Conservation (phyloP, 495 filamentous ascomycete genomes). For the Niebla homalea region DNA sequence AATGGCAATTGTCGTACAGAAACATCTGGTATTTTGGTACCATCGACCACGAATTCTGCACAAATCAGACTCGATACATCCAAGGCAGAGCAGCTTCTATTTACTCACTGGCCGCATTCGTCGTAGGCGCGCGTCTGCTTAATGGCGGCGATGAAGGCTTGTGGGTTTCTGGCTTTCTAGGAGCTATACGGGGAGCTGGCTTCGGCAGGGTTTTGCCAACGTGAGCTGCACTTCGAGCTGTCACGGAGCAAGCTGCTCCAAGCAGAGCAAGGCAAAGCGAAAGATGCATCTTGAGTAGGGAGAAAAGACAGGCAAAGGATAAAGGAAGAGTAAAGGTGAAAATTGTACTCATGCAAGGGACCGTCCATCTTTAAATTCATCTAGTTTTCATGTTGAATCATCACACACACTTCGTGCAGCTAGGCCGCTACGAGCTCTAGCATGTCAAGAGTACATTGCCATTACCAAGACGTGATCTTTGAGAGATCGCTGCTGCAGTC, state of each 20-base stretch:
- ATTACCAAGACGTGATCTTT: too few species aligned
- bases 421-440: too few species aligned
- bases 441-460: too few species aligned
- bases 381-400: not conserved
- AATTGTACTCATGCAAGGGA: not conserved
- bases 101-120: constrained; percentile 6
- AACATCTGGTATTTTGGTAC: constrained; percentile 46
- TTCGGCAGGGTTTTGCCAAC: constrained; percentile 17
- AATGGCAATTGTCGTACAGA: constrained; percentile 14
- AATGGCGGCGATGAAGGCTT: not conserved
- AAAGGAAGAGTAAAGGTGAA: not conserved
- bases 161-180: constrained; percentile 2
- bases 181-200: constrained; percentile 2
- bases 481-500: too few species aligned
- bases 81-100: not conserved
- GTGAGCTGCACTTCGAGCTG: constrained; percentile 17
- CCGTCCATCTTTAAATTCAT: not conserved
- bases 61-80: not conserved
- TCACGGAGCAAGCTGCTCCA: not conserved
- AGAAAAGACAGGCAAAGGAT: not conserved
- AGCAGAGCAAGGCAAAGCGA: not conserved
- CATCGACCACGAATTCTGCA: constrained; percentile 51
- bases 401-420: not conserved
- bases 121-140: constrained; percentile 5
- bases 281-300: not conserved